Base-by-base conservation (phyloP, 2,329 filamentous ascomycete genomes). In the Talaromyces verruculosus region DNA sequence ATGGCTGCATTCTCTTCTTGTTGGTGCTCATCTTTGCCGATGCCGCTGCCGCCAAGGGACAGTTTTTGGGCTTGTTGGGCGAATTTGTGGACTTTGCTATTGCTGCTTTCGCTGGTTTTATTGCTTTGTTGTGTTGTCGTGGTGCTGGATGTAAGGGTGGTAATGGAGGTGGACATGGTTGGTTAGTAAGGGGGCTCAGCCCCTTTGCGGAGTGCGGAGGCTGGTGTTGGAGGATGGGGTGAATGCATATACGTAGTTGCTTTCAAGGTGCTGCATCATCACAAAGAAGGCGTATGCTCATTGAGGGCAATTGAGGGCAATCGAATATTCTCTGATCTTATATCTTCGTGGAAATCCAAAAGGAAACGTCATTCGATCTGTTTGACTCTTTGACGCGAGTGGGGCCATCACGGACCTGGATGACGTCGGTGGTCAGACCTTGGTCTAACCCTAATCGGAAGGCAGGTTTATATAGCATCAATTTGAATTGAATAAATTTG, bases 1-100 rank as follows among this genome's bases (percentile, higher is more conserved):
- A 49, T 69, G 72, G 22, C 63, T 5, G 73, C 74, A 62, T 72
- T 61, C 11, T 59, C 64, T 19, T 49, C 39, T 6, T 51, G 33
- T 19, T 66, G 41, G 4, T 33, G 15, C 1, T 49, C 59, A 15
- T 53, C 35, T 5, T 41, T 49, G 15, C 25, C 17, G 8, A 22
- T 33, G 30, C 30, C 30, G 33, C 33, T 33, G 33, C 33, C 33
- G 33, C 33, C 37, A 0, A 66, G 33, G n/a, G 66, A 43, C 25
- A 67, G 37, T 22, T 63, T 67, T 22, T 66, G 51, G 15, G 66
- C 63, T 33, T 66, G 59, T 17, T 63, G 25, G 7, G 61, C 60
- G 15, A 63, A 63, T 30, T 55, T 39, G 8, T 33, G n/a, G 8
- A 45, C 53, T 17, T 53, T 63, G 28, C n/a, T 41, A 10, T 45